Base-by-base conservation (phyloP, 495 filamentous ascomycete species). In the Penicillium simplicissimum region DNA sequence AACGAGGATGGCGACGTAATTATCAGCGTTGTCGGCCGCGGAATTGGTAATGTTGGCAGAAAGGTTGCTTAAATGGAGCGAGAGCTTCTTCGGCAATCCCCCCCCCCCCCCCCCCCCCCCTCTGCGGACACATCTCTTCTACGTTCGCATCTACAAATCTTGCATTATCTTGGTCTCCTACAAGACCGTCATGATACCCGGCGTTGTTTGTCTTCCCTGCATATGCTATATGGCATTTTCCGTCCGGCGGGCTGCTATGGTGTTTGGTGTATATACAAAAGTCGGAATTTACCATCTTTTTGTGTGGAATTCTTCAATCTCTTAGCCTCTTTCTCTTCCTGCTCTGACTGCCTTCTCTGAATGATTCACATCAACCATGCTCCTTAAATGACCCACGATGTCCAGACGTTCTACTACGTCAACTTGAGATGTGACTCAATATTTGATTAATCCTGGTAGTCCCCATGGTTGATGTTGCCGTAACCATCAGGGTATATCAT, bases 21-120 rank as follows among this genome's bases (percentile, higher is more conserved):
- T 37, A 83, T 98, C 53, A 96, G 92, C 60, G 87, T 99, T 33
- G 95, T 97, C 64, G 96, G 96, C 31, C 88, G 85, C 68, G 96
- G 96, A 21, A 91, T 99, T 48, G 96, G 96, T 6, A 99, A 99
- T 75, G 89, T 97, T 48, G 95, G 93, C 37, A 84, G 92, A 60
- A 98, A 98, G 77, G 88, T 97, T 71, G 90, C 90, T 68, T 98
- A 84, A 82, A 40, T 31, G 28, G 6, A 31, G 28, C 28, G 6
- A 31, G 28, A 7, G 28, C 28, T 31, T 31, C 28, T 31, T 31
- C 28, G 6, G 4, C 28, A 31, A 31, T 6, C 6, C 4, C 2
- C n/a, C 40, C 15, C 6, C 4, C 2, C n/a, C 40, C 15, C 6
- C 4, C 2, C n/a, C 40, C 15, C n/a, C n/a, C n/a, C n/a, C n/a